Conservation (phyloP, 768 basidiomycete species). For the Suillus decipiens region DNA sequence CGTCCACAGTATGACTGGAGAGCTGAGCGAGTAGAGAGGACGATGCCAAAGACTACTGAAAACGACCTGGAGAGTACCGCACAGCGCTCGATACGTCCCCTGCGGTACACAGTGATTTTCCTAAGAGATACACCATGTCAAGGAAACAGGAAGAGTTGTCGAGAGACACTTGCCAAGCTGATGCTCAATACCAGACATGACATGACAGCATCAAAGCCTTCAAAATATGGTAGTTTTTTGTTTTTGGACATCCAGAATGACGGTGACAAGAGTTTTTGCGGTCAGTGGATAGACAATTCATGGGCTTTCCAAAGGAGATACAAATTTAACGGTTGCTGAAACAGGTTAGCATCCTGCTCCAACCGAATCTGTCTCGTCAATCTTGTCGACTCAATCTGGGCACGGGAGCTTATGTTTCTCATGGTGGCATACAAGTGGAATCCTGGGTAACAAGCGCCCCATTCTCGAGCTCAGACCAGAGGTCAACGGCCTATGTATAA, state of each 20-base stretch:
- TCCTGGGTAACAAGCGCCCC: no score
- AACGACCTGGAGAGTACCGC: constrained; percentile 72
- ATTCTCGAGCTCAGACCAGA: no score
- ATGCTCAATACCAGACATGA: constrained; percentile 77
- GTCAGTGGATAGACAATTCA: constrained; percentile 53
- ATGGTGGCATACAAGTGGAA: no score
- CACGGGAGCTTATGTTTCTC: no score
- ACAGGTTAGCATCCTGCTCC: not conserved
- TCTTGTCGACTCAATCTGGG: no score
- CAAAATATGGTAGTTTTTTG: constrained; percentile 35
- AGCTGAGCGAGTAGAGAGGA: constrained; percentile 20
- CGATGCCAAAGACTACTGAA: constrained; percentile 47
- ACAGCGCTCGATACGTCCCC: constrained; percentile 81
- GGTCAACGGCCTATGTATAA: no score
- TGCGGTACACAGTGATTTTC: constrained; percentile 86
- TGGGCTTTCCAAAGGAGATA: constrained; percentile 76
- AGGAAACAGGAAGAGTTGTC: constrained; percentile 7
- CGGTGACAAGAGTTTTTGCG: constrained; percentile 67
- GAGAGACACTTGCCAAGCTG: constrained; percentile 56
- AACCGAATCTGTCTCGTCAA: no score
- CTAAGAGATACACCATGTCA: constrained; percentile 39
- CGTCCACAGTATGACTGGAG: constrained; percentile 23
- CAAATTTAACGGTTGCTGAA: constrained; percentile 83
- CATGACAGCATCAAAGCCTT: constrained; percentile 62
- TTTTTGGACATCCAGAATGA: constrained; percentile 82